Conservation (phyloP, 164 flowering plant species). For the Stephania yunnanensis region DNA sequence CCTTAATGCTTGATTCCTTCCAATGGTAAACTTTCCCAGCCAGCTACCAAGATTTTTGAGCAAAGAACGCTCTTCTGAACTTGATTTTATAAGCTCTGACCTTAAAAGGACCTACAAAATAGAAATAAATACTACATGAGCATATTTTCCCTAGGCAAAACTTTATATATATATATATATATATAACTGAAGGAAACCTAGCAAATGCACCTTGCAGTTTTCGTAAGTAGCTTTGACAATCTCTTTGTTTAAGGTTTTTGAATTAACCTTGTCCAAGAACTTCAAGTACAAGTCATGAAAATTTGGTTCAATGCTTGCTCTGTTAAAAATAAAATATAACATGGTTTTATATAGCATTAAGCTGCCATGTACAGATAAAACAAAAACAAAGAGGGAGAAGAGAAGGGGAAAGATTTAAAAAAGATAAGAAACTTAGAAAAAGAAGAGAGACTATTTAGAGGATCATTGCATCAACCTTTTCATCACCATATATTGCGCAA, state of each 20-base stretch:
- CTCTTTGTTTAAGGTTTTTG: conserved; percentile 66
- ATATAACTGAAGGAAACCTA: background rate
- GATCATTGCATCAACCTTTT: conserved; percentile 52
- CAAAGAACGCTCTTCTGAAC: conserved; percentile 95
- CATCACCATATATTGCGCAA: conserved; percentile 98
- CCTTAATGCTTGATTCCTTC: conserved; percentile 76
- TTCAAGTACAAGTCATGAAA: conserved; percentile 96
- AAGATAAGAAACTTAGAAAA: background rate
- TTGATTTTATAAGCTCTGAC: conserved; percentile 93
- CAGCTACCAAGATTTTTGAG: conserved; percentile 97
- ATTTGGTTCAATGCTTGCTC: conserved; percentile 97
- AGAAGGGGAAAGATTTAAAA: no score
- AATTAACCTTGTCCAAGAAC: conserved; percentile 80
- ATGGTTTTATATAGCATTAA: background rate
- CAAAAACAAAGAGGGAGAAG: background rate
- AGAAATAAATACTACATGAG: no score
- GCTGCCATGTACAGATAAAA: background rate
- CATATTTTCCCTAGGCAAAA: no score
- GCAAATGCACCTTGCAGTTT: conserved; percentile 80
- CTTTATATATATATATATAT: no score
- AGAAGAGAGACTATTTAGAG: background rate
- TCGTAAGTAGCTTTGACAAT: conserved; percentile 83
- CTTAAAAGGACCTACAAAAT: conserved; percentile 70
- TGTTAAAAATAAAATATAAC: conserved; percentile 24
- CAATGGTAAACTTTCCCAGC: conserved; percentile 97